A percentile compares a stretch with the other conserved stretches of the same genome.
Evolutionary conservation across 2,329 filamentous ascomycete species (phyloP).

Genomic region (Trichophyton rubrum): DNA sequence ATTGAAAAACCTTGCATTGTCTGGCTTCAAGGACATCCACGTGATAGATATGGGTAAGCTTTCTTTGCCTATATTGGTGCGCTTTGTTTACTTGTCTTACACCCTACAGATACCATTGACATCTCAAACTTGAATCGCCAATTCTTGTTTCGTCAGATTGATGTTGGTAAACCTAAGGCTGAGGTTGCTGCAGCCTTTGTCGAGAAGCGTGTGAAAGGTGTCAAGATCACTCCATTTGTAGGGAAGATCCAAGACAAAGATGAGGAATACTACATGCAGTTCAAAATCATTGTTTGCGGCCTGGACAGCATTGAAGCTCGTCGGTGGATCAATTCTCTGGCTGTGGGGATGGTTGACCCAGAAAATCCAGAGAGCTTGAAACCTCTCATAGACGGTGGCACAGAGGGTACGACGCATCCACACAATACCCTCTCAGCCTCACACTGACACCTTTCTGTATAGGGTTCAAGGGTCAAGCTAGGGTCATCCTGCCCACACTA

Average conservation of each 20-base stretch:
- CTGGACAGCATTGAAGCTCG: slow-evolving; percentile 93
- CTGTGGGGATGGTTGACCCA: slow-evolving; percentile 79
- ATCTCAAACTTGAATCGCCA: slow-evolving; percentile 97
- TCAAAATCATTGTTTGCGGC: slow-evolving; percentile 85
- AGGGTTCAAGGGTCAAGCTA: slow-evolving; percentile 93
- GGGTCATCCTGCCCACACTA: slow-evolving; percentile 82
- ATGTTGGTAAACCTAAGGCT: slow-evolving; percentile 89
- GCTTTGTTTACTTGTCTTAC: slow-evolving; percentile 11
- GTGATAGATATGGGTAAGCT: slow-evolving; percentile 93
- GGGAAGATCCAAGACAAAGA: slow-evolving; percentile 95
- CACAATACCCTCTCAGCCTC: background rate
- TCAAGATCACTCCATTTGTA: slow-evolving; percentile 87
- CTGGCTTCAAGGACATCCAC: slow-evolving; percentile 92
- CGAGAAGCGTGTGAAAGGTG: slow-evolving; percentile 74
- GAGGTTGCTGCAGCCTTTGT: slow-evolving; percentile 88
- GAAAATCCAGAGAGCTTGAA: slow-evolving; percentile 76
- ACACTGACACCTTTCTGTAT: slow-evolving; percentile 12
- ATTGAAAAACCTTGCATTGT: slow-evolving; percentile 87
- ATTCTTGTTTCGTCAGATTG: slow-evolving; percentile 82
- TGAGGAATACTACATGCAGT: slow-evolving; percentile 92
- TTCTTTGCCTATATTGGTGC: background rate
- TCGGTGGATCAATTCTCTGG: slow-evolving; percentile 94
- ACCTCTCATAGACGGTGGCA: slow-evolving; percentile 90
- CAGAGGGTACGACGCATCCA: slow-evolving; percentile 50
- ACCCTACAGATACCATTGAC: slow-evolving; percentile 72